Evolutionary conservation across 164 flowering plant genomes (phyloP).

Genomic region (Kalanchoe fedtschenkoi): DNA sequence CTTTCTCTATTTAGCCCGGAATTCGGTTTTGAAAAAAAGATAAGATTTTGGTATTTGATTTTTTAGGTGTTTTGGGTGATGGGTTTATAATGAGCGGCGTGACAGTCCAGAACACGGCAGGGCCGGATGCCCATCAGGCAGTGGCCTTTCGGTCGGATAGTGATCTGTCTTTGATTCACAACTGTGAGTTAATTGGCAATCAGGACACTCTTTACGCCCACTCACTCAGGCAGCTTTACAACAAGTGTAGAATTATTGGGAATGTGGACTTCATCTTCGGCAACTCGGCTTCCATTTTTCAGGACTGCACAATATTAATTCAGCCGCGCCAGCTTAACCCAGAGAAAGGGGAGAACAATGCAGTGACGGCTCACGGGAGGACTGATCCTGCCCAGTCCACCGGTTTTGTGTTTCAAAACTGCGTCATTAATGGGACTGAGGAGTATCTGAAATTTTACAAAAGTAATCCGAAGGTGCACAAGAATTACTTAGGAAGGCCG

Average conservation of each 20-base stretch:
- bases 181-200: conserved; percentile 64
- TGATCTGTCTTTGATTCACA: conserved; percentile 47
- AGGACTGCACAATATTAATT: conserved; percentile 46
- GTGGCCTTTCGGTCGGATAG: conserved; percentile 70
- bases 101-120: conserved; percentile 69
- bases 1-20: no score
- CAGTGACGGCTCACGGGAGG: conserved; percentile 56
- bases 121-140: conserved; percentile 68
- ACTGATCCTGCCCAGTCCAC: conserved; percentile 28
- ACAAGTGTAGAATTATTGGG: conserved; percentile 39
- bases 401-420: conserved; percentile 37
- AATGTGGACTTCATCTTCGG: conserved; percentile 63
- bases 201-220: conserved; percentile 80
- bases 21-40: not conserved
- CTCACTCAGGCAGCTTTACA: conserved; percentile 65
- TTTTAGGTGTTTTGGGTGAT: conserved; percentile 51
- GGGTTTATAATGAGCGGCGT: conserved; percentile 69
- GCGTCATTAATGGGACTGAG: conserved; percentile 19
- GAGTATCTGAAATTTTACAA: conserved; percentile 2
- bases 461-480: conserved; percentile 11
- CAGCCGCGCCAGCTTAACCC: conserved; percentile 35
- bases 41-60: not conserved
- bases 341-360: conserved; percentile 20
- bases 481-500: conserved; percentile 48
- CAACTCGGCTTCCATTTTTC: conserved; percentile 40